Conservation (phyloP, 257 asterid genomes). For the Petrea volubilis region DNA sequence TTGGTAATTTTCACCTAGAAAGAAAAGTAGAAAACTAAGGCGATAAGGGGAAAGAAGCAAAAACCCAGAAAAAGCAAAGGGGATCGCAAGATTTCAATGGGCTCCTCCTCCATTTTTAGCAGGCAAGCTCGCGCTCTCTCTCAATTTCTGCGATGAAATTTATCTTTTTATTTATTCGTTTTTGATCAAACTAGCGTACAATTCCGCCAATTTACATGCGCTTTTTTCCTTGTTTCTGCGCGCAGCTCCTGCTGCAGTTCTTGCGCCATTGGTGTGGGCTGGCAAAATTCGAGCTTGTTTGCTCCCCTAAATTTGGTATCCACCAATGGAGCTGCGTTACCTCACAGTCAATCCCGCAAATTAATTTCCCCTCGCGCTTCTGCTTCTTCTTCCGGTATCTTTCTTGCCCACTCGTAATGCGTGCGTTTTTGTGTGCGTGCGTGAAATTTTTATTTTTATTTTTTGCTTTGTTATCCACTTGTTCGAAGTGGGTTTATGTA, state of each 20-base stretch:
- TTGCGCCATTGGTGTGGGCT: slow-evolving; percentile 38
- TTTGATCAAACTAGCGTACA: not conserved
- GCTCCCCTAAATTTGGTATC: slow-evolving; percentile 33
- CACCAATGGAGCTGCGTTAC: slow-evolving; percentile 23
- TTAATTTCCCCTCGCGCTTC: slow-evolving; percentile 43
- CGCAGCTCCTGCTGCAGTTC: slow-evolving; percentile 41
- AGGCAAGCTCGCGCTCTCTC: slow-evolving; percentile 31
- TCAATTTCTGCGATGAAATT: not conserved
- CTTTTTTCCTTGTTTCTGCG: not conserved
- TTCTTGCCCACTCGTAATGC: slow-evolving; percentile 13
- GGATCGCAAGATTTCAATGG: slow-evolving; percentile 35
- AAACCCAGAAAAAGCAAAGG: not conserved
- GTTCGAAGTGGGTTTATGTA: slow-evolving; percentile 1
- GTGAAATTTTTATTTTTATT: no score
- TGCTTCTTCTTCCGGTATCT: slow-evolving; percentile 51
- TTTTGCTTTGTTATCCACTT: not conserved
- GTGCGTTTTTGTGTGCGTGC: not conserved
- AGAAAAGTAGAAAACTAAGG: not conserved
- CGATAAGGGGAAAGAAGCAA: slow-evolving; percentile 28
- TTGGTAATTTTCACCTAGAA: not conserved
- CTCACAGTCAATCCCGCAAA: slow-evolving; percentile 32
- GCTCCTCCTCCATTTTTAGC: slow-evolving; percentile 44
- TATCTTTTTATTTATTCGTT: not conserved
- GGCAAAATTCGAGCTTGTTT: slow-evolving; percentile 61
- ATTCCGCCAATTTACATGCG: slow-evolving; percentile 4